Conservation (phyloP, 805 yeast species). For the Wilhelminamyces savonicus region DNA sequence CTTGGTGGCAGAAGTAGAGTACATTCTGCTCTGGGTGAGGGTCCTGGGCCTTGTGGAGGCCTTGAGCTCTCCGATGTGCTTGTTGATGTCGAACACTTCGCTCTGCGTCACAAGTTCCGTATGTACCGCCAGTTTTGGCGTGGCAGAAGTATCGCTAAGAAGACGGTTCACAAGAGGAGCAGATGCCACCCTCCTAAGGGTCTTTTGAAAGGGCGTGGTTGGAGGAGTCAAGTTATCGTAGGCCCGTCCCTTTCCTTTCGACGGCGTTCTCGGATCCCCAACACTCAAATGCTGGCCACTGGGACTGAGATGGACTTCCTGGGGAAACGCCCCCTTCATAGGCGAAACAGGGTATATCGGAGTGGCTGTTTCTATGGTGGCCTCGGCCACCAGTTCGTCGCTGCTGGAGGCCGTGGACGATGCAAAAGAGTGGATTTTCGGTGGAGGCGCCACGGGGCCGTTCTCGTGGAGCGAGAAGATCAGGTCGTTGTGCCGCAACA, state of each 20-base stretch:
- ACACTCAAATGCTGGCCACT: neutral
- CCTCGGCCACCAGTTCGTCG: too few species aligned
- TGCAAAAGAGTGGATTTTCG: neutral
- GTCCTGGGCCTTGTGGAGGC: conserved; percentile 30
- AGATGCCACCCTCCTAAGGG: conserved; percentile 72
- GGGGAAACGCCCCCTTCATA: too few species aligned
- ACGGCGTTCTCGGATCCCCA: neutral
- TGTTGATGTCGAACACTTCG: conserved; percentile 26
- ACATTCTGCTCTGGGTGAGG: conserved; percentile 47
- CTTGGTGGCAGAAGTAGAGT: conserved; percentile 70
- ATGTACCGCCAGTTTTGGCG: conserved; percentile 5
- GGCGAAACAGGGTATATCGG: too few species aligned
- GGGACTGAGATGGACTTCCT: too few species aligned
- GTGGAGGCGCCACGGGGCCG: conserved; percentile 16
- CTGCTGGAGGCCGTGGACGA: neutral
- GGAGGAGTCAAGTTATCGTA: conserved; percentile 5
- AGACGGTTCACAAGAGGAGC: conserved; percentile 58
- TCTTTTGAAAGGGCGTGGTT: conserved; percentile 27
- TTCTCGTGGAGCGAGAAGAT: conserved; percentile 18
- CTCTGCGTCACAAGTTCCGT: neutral
- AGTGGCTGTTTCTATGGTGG: too few species aligned
- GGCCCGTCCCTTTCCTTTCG: neutral
- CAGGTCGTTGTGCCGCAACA: conserved; percentile 35
- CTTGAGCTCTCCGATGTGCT: conserved; percentile 40
- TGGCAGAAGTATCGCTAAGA: conserved; percentile 16